Base-by-base conservation (phyloP, 2,329 filamentous ascomycete species). In the Venturia asperata region DNA sequence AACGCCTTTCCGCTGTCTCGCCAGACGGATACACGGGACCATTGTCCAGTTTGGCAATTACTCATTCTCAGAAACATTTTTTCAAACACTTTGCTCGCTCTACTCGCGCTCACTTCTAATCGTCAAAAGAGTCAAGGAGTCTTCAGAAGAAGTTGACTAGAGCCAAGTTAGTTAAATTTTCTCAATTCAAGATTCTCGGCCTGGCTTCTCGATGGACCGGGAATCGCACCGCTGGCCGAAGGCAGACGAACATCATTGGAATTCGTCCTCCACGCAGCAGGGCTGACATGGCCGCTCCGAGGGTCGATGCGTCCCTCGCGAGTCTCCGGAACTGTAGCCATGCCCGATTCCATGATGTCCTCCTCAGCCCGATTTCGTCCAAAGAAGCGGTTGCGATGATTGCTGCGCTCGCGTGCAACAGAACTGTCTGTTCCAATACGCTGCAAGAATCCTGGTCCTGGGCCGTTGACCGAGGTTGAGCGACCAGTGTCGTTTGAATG, bases 311-410 rank as follows among this genome's bases (percentile, higher is more conserved):
- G 37, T 9, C 43, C 65, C n/a, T 52, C 47, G 7, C 47, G 47
- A 30, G 34, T 39, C 58, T 81, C 79, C 0, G 78, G 78, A 34
- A 81, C 80, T 66, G 78, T 77, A 11, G 75, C 79, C 66, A 79
- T 77, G 10, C 78, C 80, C 67, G 81, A 78, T 64, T 79, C 80
- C 69, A 77, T 75, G 65, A 82, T 69, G 66, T 81, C 75, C 2
- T 72, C 77, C 10, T 78, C 70, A 52, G 66, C 67, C n/a, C 66
- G 52, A 27, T 69, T 70, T n/a, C 84, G 80, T 43, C 80, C 76
- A 73, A 89, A 85, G 76, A 88, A 88, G 2, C 85, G 80, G 68
- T 86, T 87, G 7, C 82, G 80, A 66, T 85, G 83, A 6, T 77
- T 76, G 5, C 79, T 76, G 17, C 75, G 75, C 49, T 74, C 72